Evolutionary conservation across 2,329 filamentous ascomycete species (phyloP).

Genomic region (Cladophialophora psammophila): DNA sequence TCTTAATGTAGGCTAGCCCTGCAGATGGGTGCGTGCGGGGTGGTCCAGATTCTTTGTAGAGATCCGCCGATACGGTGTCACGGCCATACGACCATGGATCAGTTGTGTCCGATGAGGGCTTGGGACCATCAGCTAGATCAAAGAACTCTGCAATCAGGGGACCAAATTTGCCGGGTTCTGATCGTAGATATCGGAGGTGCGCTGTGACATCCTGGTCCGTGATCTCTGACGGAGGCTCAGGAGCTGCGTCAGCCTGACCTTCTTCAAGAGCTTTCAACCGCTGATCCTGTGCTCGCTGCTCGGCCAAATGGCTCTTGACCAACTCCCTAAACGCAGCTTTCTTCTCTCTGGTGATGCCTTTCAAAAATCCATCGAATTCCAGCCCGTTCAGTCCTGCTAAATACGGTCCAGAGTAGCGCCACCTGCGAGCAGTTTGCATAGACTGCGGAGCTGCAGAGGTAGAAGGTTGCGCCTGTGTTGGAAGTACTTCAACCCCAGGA

Average conservation of each 20-base stretch:
- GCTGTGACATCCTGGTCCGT: constrained; percentile 56
- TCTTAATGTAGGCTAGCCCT: constrained; percentile 67
- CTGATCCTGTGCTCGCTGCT: constrained; percentile 47
- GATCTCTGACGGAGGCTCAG: constrained; percentile 42
- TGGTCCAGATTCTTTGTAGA: constrained; percentile 58
- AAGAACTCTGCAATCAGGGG: constrained; percentile 63
- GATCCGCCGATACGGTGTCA: constrained; percentile 43
- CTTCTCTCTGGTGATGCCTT: constrained; percentile 46
- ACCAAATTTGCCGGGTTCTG: constrained; percentile 56
- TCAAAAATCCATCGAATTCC: constrained; percentile 62
- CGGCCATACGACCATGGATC: constrained; percentile 39
- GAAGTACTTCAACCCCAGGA: constrained; percentile 4
- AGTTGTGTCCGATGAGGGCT: constrained; percentile 43
- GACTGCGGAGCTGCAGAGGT: neutral
- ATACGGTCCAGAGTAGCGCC: constrained; percentile 67
- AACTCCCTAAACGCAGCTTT: constrained; percentile 43
- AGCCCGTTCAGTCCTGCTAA: constrained; percentile 62
- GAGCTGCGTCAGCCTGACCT: constrained; percentile 46
- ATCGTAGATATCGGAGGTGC: constrained; percentile 55
- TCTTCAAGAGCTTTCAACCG: constrained; percentile 51
- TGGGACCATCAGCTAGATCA: constrained; percentile 59
- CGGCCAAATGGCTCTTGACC: constrained; percentile 46
- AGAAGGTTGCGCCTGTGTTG: constrained; percentile 11
- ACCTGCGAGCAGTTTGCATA: constrained; percentile 46
- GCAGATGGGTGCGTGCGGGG: constrained; percentile 71